Evolutionary conservation across 345 rosid species (phyloP).

Genomic region (Eucalyptus coolabah): DNA sequence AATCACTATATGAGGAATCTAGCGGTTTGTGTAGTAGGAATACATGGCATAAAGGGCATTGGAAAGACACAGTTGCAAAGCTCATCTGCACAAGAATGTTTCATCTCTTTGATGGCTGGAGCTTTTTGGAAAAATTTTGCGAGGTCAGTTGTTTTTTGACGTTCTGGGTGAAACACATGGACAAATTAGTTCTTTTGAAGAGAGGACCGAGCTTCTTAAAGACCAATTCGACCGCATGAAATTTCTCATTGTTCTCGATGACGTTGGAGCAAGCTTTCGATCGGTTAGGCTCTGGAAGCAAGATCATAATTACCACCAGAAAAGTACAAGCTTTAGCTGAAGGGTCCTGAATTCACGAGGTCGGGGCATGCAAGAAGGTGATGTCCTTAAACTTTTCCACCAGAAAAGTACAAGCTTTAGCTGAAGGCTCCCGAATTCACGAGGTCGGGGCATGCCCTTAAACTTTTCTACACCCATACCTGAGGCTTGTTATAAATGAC

Average conservation of each 20-base stretch:
- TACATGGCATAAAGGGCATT: neutral
- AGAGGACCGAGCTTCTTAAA: no score
- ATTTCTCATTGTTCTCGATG: neutral
- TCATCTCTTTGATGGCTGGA: neutral
- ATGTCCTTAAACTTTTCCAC: neutral
- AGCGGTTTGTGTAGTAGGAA: neutral
- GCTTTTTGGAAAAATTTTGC: neutral
- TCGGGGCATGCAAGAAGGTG: neutral
- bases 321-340: neutral
- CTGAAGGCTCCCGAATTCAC: no score
- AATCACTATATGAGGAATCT: neutral
- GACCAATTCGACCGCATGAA: fast-evolving
- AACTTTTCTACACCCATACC: neutral
- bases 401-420: neutral
- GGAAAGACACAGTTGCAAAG: neutral
- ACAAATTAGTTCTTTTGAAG: neutral
- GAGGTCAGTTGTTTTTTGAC: neutral
- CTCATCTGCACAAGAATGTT: neutral
- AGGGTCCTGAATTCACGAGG: neutral
- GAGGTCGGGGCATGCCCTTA: neutral
- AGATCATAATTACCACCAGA: neutral
- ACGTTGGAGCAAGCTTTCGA: neutral
- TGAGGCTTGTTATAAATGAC: no score
- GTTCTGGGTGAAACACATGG: neutral
- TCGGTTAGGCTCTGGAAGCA: neutral